A percentile compares a stretch with the other conserved stretches of the same genome.
phyloP scores from a whole-genome alignment of 148 eudicot species.

The Linanthus parryae region DNA sequence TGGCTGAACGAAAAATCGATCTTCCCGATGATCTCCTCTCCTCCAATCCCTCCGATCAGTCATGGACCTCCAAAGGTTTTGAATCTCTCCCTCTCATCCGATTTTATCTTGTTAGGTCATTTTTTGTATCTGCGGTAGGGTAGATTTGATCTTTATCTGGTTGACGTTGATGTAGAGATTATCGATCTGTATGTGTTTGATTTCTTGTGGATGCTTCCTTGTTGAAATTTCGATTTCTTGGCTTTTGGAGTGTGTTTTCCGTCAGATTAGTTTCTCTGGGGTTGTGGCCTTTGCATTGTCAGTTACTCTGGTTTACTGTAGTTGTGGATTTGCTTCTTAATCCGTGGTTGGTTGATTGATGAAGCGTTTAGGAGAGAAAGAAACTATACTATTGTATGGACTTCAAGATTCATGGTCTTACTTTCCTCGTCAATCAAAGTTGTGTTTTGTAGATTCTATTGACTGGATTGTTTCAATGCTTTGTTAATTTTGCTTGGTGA shows the following conservation, averaged over 20 bases:
- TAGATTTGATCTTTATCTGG: constrained; percentile 1
- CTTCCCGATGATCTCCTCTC: constrained; percentile 69
- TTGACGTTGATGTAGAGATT: not conserved
- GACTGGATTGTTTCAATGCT: not conserved
- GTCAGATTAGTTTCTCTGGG: constrained; percentile 8
- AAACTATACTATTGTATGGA: not conserved
- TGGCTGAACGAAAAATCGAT: constrained; percentile 57
- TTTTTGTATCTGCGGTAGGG: not conserved
- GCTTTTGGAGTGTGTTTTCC: not conserved
- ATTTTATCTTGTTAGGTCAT: not conserved
- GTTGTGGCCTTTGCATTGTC: not conserved
- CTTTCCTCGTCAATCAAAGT: not conserved
- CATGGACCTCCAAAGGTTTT: constrained; percentile 27
- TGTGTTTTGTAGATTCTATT: not conserved
- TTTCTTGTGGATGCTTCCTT: not conserved
- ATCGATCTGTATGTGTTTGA: constrained; percentile 12
- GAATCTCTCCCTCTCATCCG: not conserved
- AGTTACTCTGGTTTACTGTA: not conserved
- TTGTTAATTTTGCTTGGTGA: too few relatives aligned
- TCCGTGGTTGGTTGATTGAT: not conserved
- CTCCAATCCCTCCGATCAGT: constrained; percentile 31
- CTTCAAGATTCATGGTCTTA: not conserved
- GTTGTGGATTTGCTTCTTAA: not conserved
- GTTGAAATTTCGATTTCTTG: not conserved
- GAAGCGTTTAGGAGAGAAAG: not conserved